Conservation (phyloP, 148 eudicot species). For the Rhododendron ovatum region DNA sequence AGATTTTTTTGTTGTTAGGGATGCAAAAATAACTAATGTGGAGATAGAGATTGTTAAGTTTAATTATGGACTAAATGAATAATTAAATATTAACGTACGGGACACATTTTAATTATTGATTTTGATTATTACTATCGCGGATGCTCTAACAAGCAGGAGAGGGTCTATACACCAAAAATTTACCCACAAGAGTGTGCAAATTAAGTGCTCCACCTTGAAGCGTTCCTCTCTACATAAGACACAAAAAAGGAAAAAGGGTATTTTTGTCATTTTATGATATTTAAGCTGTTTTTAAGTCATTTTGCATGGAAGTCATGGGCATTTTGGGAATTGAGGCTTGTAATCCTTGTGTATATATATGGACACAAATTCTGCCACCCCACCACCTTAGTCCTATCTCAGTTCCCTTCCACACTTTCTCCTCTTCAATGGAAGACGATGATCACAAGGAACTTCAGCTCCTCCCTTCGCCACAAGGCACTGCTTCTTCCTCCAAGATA, state of each 20-base stretch:
- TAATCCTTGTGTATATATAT: background rate
- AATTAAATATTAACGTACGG: no score
- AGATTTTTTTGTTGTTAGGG: no score
- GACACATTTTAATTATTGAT: no score
- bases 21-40: no score
- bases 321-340: background rate
- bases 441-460: conserved; percentile 66
- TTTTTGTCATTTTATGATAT: conserved; percentile 1
- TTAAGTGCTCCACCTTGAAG: no score
- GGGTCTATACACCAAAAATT: no score
- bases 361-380: conserved; percentile 16
- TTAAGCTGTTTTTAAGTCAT: background rate
- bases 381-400: conserved; percentile 12
- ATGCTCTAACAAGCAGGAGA: no score
- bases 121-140: no score
- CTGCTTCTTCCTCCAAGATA: conserved; percentile 14
- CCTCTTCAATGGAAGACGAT: conserved; percentile 61
- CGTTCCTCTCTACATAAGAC: no score
- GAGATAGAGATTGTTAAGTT: no score
- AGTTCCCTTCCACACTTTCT: background rate
- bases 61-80: no score
- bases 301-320: conserved; percentile 13
- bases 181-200: no score
- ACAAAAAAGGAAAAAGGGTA: background rate
- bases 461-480: conserved; percentile 44